Percentiles rank a stretch among this genome's conserved stretches.
Evolutionary conservation across 75 land plant species (phyloP).

Genomic region (Pinus tabuliformis): DNA sequence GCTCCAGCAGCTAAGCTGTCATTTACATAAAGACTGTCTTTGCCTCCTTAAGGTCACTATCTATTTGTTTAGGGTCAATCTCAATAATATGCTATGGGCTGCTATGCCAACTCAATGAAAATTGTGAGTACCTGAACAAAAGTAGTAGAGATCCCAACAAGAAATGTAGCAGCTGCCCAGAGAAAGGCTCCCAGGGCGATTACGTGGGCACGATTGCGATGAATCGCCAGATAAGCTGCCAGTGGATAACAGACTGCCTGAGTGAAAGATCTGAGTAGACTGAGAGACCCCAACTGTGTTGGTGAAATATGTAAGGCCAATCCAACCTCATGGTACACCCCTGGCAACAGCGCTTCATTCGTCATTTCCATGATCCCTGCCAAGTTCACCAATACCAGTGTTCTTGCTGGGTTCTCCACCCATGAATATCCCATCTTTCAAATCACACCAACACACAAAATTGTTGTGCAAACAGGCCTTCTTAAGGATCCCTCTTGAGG

Average conservation of each 20-base stretch:
- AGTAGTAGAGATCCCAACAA: slow-evolving; percentile 67
- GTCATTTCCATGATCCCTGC: slow-evolving; percentile 84
- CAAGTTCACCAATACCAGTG: slow-evolving; percentile 68
- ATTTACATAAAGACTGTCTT: too few relatives aligned
- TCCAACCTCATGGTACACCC: slow-evolving; percentile 80
- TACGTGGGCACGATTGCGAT: slow-evolving; percentile 62
- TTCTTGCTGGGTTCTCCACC: slow-evolving; percentile 8
- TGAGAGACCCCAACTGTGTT: slow-evolving; percentile 66
- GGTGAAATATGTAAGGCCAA: slow-evolving; percentile 59
- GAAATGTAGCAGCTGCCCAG: slow-evolving; percentile 84
- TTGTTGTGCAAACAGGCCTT: too few relatives aligned
- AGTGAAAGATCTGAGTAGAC: slow-evolving; percentile 66
- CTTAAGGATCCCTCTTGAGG: too few relatives aligned
- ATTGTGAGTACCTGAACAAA: slow-evolving; percentile 52
- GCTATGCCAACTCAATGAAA: too few relatives aligned
- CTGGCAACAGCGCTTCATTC: slow-evolving; percentile 80
- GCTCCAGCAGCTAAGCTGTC: too few relatives aligned
- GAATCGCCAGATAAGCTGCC: slow-evolving; percentile 60
- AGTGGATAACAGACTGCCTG: slow-evolving; percentile 72
- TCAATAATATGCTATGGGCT: too few relatives aligned
- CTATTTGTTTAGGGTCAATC: too few relatives aligned
- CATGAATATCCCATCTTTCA: too few relatives aligned
- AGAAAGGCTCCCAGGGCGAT: slow-evolving; percentile 80
- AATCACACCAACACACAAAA: too few relatives aligned
- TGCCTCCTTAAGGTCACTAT: too few relatives aligned